Percentiles rank a stretch among this genome's conserved stretches.
These are phyloP conservation scores for Omphalotus guepiniiformis DNA, from an alignment of 768 basidiomycete genomes.

Conservation along the genomic window DNA sequence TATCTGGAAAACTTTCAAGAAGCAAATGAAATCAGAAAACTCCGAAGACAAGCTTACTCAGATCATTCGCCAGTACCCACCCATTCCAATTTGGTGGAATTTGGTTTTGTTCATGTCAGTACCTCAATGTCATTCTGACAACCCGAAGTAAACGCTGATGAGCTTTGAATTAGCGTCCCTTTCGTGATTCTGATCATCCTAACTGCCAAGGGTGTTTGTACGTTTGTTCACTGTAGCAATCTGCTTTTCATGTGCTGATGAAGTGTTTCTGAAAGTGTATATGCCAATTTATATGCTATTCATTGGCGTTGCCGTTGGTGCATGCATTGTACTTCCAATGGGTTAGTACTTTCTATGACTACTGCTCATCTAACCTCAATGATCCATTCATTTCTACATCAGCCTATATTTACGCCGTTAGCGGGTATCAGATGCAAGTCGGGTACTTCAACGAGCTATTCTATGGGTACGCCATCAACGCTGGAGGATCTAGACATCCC, in stretches of 20 bases:
- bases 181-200: slow-evolving; percentile 17
- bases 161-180: slow-evolving; percentile 6
- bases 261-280: slow-evolving; percentile 9
- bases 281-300: slow-evolving; percentile 22
- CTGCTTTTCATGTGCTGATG: no score
- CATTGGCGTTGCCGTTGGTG: slow-evolving; percentile 19
- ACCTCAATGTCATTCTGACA: background rate
- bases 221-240: background rate
- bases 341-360: background rate
- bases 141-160: background rate
- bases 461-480: slow-evolving; percentile 21
- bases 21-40: slow-evolving; percentile 4
- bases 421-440: slow-evolving; percentile 15
- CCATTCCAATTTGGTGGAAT: slow-evolving; percentile 23
- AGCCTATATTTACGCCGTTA: slow-evolving; percentile 20
- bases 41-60: slow-evolving; percentile 19
- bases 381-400: background rate
- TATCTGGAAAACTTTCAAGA: slow-evolving; percentile 14
- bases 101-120: slow-evolving; percentile 15
- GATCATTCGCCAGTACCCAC: slow-evolving; percentile 19
- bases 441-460: slow-evolving; percentile 24
- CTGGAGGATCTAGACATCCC: slow-evolving; percentile 21
- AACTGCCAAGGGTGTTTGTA: slow-evolving; percentile 16
- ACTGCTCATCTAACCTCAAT: no score
- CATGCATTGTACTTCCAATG: slow-evolving; percentile 14